Evolutionary conservation across 2,329 filamentous ascomycete genomes (phyloP).

Genomic region (Aspergillus thermomutatus): DNA sequence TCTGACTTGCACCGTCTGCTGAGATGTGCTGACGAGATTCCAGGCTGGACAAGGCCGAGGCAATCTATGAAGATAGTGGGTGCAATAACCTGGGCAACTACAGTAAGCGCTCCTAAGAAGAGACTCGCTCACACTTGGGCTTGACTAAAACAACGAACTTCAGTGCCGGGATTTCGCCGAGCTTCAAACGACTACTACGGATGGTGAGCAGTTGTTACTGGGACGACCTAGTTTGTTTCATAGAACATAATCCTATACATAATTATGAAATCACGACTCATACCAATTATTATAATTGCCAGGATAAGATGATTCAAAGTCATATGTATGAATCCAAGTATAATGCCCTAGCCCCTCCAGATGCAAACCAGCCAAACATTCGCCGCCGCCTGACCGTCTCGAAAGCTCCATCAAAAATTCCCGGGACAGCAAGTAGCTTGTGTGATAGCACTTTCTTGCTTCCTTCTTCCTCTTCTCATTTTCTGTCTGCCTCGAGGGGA

Average conservation of each 20-base stretch:
- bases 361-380: constrained; percentile 40
- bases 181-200: constrained; percentile 10
- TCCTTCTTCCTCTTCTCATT: constrained; percentile 6
- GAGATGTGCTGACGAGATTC: constrained; percentile 10
- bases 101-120: constrained; percentile 20
- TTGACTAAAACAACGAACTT: constrained; percentile 3
- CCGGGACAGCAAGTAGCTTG: constrained; percentile 25
- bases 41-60: constrained; percentile 41
- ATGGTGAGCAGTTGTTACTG: constrained; percentile 7
- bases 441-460: constrained; percentile 8
- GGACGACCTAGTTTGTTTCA: background rate
- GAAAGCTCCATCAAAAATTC: constrained; percentile 37
- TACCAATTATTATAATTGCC: background rate
- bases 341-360: constrained; percentile 27
- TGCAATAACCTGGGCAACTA: constrained; percentile 29
- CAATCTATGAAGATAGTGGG: constrained; percentile 37
- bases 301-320: background rate
- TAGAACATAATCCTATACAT: background rate
- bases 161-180: constrained; percentile 22
- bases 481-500: constrained; percentile 15
- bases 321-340: background rate
- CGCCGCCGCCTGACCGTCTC: constrained; percentile 24
- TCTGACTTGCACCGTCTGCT: background rate
- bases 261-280: background rate
- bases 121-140: background rate